Evolutionary conservation across 345 rosid species (phyloP), one percentile per base, ranked within the genome.

Genomic region (Pugionium dolabratum): DNA sequence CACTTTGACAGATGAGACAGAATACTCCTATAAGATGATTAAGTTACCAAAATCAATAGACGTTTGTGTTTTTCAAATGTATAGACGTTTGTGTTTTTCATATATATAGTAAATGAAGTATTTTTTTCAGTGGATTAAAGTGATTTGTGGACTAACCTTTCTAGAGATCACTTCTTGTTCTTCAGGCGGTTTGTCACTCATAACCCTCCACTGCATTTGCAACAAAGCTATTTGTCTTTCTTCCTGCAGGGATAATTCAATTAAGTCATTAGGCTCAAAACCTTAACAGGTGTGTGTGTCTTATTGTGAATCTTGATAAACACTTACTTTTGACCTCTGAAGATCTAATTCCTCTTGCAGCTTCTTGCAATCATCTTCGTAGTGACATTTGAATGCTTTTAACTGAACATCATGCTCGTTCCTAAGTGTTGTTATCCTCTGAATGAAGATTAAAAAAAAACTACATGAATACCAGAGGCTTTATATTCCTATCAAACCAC

Each of bases 141-240:
- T 36, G 64, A 56, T 67, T 53, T 54, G 49, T 6, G 61, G 54
- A 36, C 75, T 41, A 66, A 88, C 93, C 96, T 75, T 79, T 67
- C 77, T 81, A 1, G 94, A 86, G 79, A 73, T 80, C 59, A 84
- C 89, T 84, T 86, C 94, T 59, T 81, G 93, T 50, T 91, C 96
- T 67, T 83, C 96, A 50, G 82, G 83, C 42, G 83, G 85, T 70
- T 86, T 85, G 75, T 88, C 85, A 64, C 94, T 41, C 96, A 91
- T 88, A 63, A 91, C 96, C 76, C 75, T 86, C 97, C 94, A 88
- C 81, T 91, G 97, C 79, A 91, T 27, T 74, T 91, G 96, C 81
- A 91, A 76, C 70, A 91, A 73, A 59, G 96, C 87, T 70, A 85
- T 83, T 78, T 91, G 97, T 82, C 84, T 82, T 31, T 86, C 94